Base-by-base conservation (phyloP, 805 yeast species). In the Middelhovenomyces tepae region DNA sequence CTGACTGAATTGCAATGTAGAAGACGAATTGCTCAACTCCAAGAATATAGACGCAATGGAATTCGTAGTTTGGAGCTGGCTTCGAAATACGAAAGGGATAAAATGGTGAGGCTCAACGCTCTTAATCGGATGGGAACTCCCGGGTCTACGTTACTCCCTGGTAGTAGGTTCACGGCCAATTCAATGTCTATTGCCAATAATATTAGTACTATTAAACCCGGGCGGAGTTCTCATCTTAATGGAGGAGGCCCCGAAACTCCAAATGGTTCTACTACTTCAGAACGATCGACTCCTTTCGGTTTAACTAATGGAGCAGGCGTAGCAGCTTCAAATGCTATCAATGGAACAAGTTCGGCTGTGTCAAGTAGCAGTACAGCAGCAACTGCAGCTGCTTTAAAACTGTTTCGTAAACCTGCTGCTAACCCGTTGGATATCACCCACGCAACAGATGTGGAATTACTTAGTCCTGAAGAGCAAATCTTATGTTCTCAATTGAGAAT, bases 1-100 rank as follows among this genome's bases (percentile, higher is more conserved):
- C 47, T 85, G 27, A 73, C 74, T 8, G 98, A 91, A 57, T 67
- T 84, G 32, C 76, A 75, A 45, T 75, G 83, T 44, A 68, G 96
- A 37, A 69, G 77, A 22, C 71, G 93, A 42, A 86, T 91, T 31
- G 81, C 79, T 33, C 95, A 86, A 57, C 62, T 93, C 19, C 98
- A 91, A 57, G 89, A 80, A 51, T 93, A 95, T 85, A 71, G 99
- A 42, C 70, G 77, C 31, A 79, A 84, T 54, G 99, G 99, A 4
- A 71, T 91, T 31, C 80, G 86, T 3, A 74, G 84, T 0, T 46
- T 84, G 27, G 95, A 87, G 40, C 79, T 73, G 31, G 98, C 97
- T 4, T 58, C 65, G 21, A 81, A 77, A 54, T 91, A 75, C 54
- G 98, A 91, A 52, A 81, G 84, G 53, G 98, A 93, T 54, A 84